phyloP scores from a whole-genome alignment of 129 eudicot genomes.

The Flaveria bidentis region DNA sequence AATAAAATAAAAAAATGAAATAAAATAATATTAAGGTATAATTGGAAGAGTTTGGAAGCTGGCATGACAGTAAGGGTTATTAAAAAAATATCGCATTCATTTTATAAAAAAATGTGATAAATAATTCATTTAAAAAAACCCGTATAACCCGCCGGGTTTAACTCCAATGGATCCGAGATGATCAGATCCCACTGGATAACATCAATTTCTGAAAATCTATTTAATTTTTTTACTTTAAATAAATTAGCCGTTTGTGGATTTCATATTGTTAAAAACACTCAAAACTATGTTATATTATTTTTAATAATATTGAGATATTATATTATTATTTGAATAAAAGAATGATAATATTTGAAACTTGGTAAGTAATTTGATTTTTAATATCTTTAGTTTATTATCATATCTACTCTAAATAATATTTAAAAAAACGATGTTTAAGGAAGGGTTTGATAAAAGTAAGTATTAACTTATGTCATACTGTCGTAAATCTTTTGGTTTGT shows the following conservation, averaged over 20 bases:
- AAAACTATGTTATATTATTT: neutral
- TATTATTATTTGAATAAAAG: no score
- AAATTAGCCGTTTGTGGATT: constrained; percentile 21
- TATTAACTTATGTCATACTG: neutral
- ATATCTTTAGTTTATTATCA: no score
- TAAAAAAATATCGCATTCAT: neutral
- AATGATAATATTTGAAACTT: no score
- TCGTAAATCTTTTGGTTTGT: neutral
- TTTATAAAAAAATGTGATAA: neutral
- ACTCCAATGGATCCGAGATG: constrained; percentile 46
- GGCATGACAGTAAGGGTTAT: constrained; percentile 9
- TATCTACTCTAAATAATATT: no score
- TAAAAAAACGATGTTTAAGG: neutral
- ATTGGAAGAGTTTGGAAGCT: constrained; percentile 19
- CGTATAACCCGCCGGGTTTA: constrained; percentile 40
- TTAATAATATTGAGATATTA: no score
- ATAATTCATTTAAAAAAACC: constrained; percentile 8
- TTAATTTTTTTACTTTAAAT: constrained; percentile 11
- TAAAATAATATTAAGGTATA: neutral
- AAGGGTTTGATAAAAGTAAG: neutral
- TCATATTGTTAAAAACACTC: neutral
- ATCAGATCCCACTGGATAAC: constrained; percentile 38
- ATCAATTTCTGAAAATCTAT: constrained; percentile 37
- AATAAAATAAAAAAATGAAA: neutral
- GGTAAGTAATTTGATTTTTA: no score